A percentile compares a stretch with the other conserved stretches of the same genome.
Evolutionary conservation across 441 rosid genomes (phyloP).

Genomic region (Erodium trifolium): DNA sequence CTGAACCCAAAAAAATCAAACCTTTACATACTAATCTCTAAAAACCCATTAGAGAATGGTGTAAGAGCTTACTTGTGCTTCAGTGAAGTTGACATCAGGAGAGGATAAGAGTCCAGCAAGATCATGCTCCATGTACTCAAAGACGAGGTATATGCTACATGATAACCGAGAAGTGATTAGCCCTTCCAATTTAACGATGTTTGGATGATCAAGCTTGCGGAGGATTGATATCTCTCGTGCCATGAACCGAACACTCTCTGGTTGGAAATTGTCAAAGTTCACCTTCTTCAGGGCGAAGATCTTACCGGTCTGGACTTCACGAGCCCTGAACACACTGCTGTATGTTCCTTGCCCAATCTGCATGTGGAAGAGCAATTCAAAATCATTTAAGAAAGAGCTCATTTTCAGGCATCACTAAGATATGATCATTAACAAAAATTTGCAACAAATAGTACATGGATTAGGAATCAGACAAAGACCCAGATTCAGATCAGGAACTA

Average conservation of each 20-base stretch:
- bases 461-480: slow-evolving; percentile 12
- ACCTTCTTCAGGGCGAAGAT: slow-evolving; percentile 77
- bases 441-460: background rate
- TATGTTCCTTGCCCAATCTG: slow-evolving; percentile 91
- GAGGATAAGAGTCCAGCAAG: slow-evolving; percentile 76
- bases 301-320: slow-evolving; percentile 53
- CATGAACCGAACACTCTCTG: slow-evolving; percentile 86
- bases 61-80: slow-evolving; percentile 56
- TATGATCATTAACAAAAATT: background rate
- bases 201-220: slow-evolving; percentile 79
- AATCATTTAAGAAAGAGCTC: background rate
- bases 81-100: slow-evolving; percentile 65
- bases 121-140: slow-evolving; percentile 97
- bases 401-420: background rate
- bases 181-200: slow-evolving; percentile 71
- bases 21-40: no score
- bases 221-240: slow-evolving; percentile 74
- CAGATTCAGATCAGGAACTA: background rate
- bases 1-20: slow-evolving; percentile 25
- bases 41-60: no score
- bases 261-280: slow-evolving; percentile 63
- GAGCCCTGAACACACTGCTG: slow-evolving; percentile 32
- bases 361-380: slow-evolving; percentile 18
- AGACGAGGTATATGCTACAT: slow-evolving; percentile 71
- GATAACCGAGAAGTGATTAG: slow-evolving; percentile 67